These are phyloP conservation scores for Chlorella sp. DNA, from an alignment of 139 green algal genomes.

Conservation along the genomic window DNA sequence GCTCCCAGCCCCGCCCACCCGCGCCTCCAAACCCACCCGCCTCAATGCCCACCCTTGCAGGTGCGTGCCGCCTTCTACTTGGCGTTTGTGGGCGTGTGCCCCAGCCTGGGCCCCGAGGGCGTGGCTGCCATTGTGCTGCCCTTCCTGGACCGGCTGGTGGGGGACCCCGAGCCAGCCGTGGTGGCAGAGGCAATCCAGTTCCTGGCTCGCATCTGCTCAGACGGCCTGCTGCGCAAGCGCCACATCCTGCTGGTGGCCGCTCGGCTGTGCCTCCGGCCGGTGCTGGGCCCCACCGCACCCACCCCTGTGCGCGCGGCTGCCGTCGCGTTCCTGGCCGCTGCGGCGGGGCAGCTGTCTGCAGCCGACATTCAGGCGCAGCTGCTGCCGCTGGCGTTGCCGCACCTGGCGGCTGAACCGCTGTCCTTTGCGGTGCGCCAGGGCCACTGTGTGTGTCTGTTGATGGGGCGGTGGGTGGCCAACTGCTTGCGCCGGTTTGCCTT, in stretches of 20 bases:
- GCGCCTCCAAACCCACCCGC: neutral
- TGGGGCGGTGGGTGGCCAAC: too few relatives aligned
- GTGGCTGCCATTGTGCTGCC: slow-evolving; percentile 92
- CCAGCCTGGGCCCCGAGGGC: slow-evolving; percentile 54
- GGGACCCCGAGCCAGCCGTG: slow-evolving; percentile 66
- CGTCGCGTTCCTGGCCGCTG: slow-evolving; percentile 70
- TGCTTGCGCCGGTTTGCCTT: too few relatives aligned
- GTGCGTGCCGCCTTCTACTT: slow-evolving; percentile 69
- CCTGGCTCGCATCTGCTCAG: slow-evolving; percentile 53
- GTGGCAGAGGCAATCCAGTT: slow-evolving; percentile 72
- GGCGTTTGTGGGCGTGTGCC: slow-evolving; percentile 39
- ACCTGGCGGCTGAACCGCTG: slow-evolving; percentile 48
- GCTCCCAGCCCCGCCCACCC: neutral
- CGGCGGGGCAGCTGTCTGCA: slow-evolving; percentile 56
- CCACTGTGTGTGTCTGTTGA: neutral
- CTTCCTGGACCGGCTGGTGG: slow-evolving; percentile 87
- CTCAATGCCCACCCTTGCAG: neutral
- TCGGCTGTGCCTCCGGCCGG: slow-evolving; percentile 37
- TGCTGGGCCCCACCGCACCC: slow-evolving; percentile 58
- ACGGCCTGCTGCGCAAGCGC: slow-evolving; percentile 39
- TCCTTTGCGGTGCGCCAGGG: neutral
- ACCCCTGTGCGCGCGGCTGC: slow-evolving; percentile 65
- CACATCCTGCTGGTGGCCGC: slow-evolving; percentile 60
- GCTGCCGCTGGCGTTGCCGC: slow-evolving; percentile 56
- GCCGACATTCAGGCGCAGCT: slow-evolving; percentile 80